These are phyloP conservation scores for Trichaptum fuscoviolaceum DNA, from an alignment of 768 basidiomycete species.

Conservation along the genomic window DNA sequence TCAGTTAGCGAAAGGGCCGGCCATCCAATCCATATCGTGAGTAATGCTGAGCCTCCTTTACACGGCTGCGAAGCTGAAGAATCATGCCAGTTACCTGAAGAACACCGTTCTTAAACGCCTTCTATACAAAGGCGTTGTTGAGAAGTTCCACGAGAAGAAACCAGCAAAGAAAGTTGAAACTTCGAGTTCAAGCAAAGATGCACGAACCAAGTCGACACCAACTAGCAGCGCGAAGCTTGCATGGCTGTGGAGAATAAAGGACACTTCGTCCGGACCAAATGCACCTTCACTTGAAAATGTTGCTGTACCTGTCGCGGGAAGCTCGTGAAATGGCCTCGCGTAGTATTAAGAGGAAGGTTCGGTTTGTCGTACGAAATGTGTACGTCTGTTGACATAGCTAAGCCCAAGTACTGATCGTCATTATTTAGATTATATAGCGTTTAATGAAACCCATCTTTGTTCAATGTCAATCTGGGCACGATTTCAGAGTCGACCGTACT, in stretches of 20 bases:
- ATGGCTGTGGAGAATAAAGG: background rate
- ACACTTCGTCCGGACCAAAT: background rate
- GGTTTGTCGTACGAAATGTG: background rate
- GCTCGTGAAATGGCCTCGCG: background rate
- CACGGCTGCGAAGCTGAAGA: background rate
- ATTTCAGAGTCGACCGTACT: too few relatives aligned
- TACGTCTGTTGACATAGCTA: background rate
- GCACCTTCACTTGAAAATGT: background rate
- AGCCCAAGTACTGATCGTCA: background rate
- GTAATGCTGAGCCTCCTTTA: background rate
- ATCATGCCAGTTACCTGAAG: background rate
- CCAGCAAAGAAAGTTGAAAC: background rate
- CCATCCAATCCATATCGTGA: background rate
- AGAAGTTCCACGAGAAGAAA: background rate
- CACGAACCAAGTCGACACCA: background rate
- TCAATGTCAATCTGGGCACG: too few relatives aligned
- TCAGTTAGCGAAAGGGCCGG: background rate
- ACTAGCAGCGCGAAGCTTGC: background rate
- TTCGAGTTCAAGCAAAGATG: background rate
- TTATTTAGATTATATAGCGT: background rate
- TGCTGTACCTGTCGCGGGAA: background rate
- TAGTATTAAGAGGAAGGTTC: background rate
- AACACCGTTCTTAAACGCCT: background rate
- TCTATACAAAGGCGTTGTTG: background rate
- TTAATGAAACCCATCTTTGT: background rate